Evolutionary conservation across 495 filamentous ascomycete species (phyloP).

Genomic region (Umbilicaria muhlenbergii): DNA sequence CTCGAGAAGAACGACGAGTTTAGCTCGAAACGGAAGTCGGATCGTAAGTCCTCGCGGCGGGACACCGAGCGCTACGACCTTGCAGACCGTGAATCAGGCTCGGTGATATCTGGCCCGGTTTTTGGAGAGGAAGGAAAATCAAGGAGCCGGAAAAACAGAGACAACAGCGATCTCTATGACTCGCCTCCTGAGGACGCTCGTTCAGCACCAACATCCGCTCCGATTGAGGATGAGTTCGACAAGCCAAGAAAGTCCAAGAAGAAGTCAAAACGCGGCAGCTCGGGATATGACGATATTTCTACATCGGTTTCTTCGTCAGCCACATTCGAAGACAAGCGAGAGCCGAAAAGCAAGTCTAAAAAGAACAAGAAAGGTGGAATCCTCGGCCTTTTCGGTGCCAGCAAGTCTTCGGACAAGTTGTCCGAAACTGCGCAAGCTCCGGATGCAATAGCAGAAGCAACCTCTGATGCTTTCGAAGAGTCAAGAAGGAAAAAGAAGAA

Average conservation of each 20-base stretch:
- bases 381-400: conserved; percentile 15
- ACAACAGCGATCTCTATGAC: conserved; percentile 19
- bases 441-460: conserved; percentile 9
- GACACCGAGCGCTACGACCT: too few species aligned
- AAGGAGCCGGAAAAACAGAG: conserved; percentile 17
- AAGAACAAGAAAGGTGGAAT: conserved; percentile 22
- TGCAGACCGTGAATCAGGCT: too few species aligned
- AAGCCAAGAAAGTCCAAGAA: conserved; percentile 14
- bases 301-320: conserved; percentile 24
- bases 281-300: conserved; percentile 17
- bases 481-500: conserved; percentile 30
- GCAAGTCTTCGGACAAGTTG: conserved; percentile 2
- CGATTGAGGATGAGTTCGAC: conserved; percentile 8
- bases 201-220: conserved; percentile 12
- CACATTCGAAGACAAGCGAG: conserved; percentile 17
- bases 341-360: conserved; percentile 17
- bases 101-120: background rate
- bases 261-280: conserved; percentile 15
- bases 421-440: background rate
- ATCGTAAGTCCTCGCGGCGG: too few species aligned
- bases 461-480: conserved; percentile 16
- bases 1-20: too few species aligned
- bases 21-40: too few species aligned
- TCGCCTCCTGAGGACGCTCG: conserved; percentile 11
- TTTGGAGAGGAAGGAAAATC: conserved; percentile 13